Base-by-base conservation (phyloP, 352 stramenopile genomes). In the Globisporangium recalcitrans region DNA sequence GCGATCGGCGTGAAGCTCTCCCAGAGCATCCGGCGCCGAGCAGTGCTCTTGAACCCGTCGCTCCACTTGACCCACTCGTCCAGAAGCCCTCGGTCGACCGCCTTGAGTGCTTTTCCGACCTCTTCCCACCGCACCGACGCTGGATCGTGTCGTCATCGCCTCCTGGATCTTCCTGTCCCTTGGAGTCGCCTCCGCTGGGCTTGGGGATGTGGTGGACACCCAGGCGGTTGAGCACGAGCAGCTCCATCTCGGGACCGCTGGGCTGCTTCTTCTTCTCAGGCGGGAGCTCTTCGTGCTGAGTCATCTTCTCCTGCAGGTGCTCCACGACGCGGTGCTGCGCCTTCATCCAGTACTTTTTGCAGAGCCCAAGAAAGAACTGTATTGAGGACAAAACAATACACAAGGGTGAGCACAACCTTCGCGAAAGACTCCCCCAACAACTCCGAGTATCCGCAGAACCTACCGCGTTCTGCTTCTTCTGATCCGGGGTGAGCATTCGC, bases 41-140 rank as follows among this genome's bases (percentile, higher is more conserved):
- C 60, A 14, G 72, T 70, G 44, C 67, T 73, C 31, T 71, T 72
- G 58, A 89, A 93, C 4, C 74, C 77, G 24, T 82, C 72, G 42
- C 74, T 91, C 90, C 90, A 97, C n/a, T 77, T 66, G 22, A 89
- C 74, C 87, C 88, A 97, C 11, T 84, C 76, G 14, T 86, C 75
- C 26, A 97, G 63, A 11, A 97, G 68, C n/a, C 69, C 74, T 0
- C 77, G 82, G 63, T 97, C 91, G 9, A 97, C 76, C 14, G 79
- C 82, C 59, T 97, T 97, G 22, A 97, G 77, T 13, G 88, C 87
- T 42, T 91, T 86, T 2, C 90, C 91, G 4, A 97, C 81, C 63
- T 96, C 74, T 55, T 90, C 69, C 81, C 82, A 92, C 26, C 77
- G 73, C 62, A 87, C 79, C 0, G 67, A 70, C 11, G 70, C 70